Percentiles rank a stretch among this genome's conserved stretches.
phyloP scores from a whole-genome alignment of 208 protist genomes.

The Acanthamoeba sp. region DNA sequence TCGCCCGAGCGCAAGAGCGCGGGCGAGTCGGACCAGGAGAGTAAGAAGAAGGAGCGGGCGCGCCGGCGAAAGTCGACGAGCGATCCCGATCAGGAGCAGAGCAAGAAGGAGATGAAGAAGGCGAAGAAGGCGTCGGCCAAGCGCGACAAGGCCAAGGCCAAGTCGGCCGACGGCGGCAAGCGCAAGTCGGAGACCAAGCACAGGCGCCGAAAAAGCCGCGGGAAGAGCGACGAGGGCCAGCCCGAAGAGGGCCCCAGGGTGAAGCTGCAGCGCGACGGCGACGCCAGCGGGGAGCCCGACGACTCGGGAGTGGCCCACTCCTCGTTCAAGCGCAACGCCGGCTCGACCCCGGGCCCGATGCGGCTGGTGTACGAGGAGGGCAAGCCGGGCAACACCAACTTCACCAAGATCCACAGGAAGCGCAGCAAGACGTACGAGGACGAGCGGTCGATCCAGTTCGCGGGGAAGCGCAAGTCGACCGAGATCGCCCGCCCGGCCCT shows the following conservation, averaged over 20 bases:
- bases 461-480: neutral
- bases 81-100: neutral
- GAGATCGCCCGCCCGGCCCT: neutral
- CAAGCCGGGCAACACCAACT: neutral
- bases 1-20: neutral
- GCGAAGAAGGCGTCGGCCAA: neutral
- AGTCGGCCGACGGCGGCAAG: neutral
- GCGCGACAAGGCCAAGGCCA: neutral
- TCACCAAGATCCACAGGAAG: neutral
- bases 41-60: neutral
- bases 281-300: too few relatives aligned
- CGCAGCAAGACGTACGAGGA: neutral
- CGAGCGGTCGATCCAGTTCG: neutral
- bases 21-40: neutral
- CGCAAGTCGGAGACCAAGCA: neutral
- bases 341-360: constrained; percentile 7
- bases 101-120: neutral
- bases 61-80: neutral
- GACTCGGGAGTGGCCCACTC: neutral
- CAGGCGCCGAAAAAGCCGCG: too few relatives aligned
- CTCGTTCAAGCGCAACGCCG: neutral
- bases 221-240: too few relatives aligned
- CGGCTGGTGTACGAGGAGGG: neutral
- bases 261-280: too few relatives aligned
- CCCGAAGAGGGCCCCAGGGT: too few relatives aligned